Base-by-base conservation (phyloP, 805 yeast species). In the Hanseniaspora jakobsenii region DNA sequence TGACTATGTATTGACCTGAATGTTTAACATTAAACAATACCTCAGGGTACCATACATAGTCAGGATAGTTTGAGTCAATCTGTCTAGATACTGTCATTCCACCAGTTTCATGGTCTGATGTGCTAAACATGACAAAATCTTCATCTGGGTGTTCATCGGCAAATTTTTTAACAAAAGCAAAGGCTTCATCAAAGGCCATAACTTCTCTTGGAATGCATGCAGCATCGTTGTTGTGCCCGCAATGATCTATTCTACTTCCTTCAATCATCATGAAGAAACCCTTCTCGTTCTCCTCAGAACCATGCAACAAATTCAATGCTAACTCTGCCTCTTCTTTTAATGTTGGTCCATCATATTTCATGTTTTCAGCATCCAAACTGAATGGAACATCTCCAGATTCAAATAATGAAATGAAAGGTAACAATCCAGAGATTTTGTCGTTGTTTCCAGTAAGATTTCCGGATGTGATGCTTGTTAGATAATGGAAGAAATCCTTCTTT, bases 51-150 rank as follows among this genome's bases (percentile, higher is more conserved):
- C 95, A 87, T 48, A 75, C 56, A 56, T 86, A 86, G 48, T 85
- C 94, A 1, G 96, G 96, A 59, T 86, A 85, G 1, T 58, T 57
- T 3, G 67, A 59, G 4, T 75, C 57, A 30, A 81, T 61, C 66
- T 87, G 95, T 62, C 87, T 75, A 0, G 94, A 85, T 36, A 83
- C 73, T n/a, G 81, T 81, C 51, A 87, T 69, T 0, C 96, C 97
- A 50, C 97, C 97, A 21, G 96, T 87, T 60, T 87, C 97, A 65
- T 87, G 97, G 60, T 87, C 96, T 19, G 93, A 80, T 2, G 95
- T 85, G 21, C 89, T 76, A 32, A 87, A 67, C 32, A 84, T 71
- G 36, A 81, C 66, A 2, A 95, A 84, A 53, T 85, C 95, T 10
- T 72, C 76, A 40, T 81, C 84, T 2, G 81, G 56, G 7, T 67